phyloP scores from a whole-genome alignment of 345 rosid species.

The Ceriops decandra region DNA sequence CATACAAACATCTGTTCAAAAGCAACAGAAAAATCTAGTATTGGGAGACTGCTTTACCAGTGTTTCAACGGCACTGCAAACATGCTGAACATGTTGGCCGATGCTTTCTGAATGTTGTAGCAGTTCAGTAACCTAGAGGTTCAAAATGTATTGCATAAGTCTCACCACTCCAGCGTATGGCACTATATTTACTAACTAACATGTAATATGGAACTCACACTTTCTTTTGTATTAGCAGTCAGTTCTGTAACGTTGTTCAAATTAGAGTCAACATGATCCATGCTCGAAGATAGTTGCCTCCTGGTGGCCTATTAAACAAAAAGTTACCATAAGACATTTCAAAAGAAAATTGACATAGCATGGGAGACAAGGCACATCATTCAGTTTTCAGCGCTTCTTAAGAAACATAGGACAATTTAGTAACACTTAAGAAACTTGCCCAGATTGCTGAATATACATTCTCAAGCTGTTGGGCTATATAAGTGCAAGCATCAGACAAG shows the following conservation, averaged over 20 bases:
- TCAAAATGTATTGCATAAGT: slow-evolving; percentile 11
- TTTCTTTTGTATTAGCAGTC: slow-evolving; percentile 54
- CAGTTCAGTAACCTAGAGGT: slow-evolving; percentile 49
- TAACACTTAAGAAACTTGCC: slow-evolving; percentile 35
- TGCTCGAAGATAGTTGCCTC: slow-evolving; percentile 54
- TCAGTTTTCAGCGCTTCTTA: too few species aligned
- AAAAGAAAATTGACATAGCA: background rate
- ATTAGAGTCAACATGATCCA: slow-evolving; percentile 46
- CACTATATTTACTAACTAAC: background rate
- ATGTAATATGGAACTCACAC: slow-evolving; percentile 39
- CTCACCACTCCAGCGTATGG: slow-evolving; percentile 8
- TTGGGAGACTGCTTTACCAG: slow-evolving; percentile 46
- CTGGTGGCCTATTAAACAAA: slow-evolving; percentile 48
- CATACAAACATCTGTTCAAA: background rate
- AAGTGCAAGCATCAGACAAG: slow-evolving; percentile 74
- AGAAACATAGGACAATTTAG: background rate
- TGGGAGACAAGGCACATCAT: background rate
- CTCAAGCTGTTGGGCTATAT: slow-evolving; percentile 71
- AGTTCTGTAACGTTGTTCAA: slow-evolving; percentile 51
- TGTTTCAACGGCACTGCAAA: slow-evolving; percentile 62
- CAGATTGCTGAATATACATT: slow-evolving; percentile 62
- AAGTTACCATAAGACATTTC: background rate
- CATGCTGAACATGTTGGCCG: slow-evolving; percentile 45
- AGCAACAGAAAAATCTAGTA: background rate
- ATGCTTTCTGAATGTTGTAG: slow-evolving; percentile 44